Conservation (phyloP, 129 eudicot genomes). For the Heracleum sosnowskyi region DNA sequence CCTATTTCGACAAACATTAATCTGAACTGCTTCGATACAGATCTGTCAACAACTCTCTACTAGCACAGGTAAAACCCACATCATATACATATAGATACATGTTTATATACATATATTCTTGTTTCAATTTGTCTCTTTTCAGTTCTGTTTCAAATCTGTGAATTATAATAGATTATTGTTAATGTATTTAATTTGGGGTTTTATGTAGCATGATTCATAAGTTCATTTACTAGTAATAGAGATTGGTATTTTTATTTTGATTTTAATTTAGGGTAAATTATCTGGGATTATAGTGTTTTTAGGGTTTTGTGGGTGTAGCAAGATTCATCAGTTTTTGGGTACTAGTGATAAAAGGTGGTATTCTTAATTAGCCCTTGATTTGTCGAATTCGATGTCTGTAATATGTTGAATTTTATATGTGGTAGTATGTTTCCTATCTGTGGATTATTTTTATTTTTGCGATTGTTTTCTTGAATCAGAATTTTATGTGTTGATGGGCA, state of each 20-base stretch:
- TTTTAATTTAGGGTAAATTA: background rate
- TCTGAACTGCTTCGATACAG: background rate
- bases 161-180: too few relatives aligned
- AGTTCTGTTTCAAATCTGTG: too few relatives aligned
- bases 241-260: background rate
- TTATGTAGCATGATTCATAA: background rate
- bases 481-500: background rate
- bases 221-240: background rate
- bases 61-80: background rate
- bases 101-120: background rate
- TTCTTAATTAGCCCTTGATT: background rate
- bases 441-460: background rate
- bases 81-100: background rate
- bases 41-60: background rate
- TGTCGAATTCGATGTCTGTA: background rate
- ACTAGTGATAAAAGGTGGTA: background rate
- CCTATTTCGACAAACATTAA: too few relatives aligned
- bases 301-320: background rate
- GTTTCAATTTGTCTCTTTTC: too few relatives aligned
- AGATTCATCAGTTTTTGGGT: background rate
- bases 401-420: background rate
- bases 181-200: background rate
- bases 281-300: background rate
- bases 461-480: background rate
- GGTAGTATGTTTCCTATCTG: too few relatives aligned